Percentiles rank a stretch among this genome's conserved stretches.
Evolutionary conservation across 495 filamentous ascomycete species (phyloP).

Genomic region (Xylaria flabelliformis): DNA sequence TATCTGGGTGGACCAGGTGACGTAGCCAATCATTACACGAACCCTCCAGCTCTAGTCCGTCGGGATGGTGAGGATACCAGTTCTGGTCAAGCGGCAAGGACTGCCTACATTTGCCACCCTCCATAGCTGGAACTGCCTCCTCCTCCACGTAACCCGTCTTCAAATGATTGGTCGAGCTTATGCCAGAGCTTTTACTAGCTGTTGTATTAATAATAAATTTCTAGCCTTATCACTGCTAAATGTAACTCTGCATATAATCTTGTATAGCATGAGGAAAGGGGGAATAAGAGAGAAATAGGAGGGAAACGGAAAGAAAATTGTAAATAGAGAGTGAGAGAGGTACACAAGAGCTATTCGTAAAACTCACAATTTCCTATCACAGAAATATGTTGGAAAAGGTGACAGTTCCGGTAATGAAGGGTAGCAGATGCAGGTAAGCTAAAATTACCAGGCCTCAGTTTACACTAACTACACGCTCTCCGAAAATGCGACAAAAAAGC

Average conservation of each 20-base stretch:
- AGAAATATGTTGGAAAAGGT: background rate
- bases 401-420: background rate
- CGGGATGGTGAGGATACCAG: background rate
- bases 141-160: background rate
- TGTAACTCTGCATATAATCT: background rate
- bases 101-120: conserved; percentile 1
- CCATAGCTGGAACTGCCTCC: conserved; percentile 7
- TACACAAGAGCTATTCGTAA: background rate
- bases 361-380: background rate
- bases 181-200: background rate
- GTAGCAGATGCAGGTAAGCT: background rate
- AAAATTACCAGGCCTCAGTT: background rate
- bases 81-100: background rate
- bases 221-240: background rate
- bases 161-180: background rate
- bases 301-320: background rate
- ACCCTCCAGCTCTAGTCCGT: background rate
- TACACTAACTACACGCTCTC: background rate
- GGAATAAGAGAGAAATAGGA: background rate
- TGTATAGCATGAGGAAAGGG: background rate
- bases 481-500: background rate
- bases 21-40: conserved; percentile 7
- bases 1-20: conserved; percentile 15
- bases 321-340: background rate
- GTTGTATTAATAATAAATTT: background rate